Conservation (phyloP, 345 rosid species). For the Erucastrum elatum region DNA sequence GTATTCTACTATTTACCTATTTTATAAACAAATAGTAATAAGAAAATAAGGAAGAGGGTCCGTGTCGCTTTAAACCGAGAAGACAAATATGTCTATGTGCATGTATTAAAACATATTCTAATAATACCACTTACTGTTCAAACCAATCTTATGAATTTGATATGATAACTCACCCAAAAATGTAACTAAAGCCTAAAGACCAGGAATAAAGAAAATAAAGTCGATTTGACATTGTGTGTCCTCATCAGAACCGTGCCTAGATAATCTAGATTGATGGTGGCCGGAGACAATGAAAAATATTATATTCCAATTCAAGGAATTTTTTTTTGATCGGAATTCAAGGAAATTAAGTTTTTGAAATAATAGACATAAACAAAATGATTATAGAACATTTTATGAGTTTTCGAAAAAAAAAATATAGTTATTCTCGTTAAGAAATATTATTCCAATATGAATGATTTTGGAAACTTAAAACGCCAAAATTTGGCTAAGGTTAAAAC, state of each 20-base stretch:
- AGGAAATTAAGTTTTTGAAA: too few relatives aligned
- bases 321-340: too few relatives aligned
- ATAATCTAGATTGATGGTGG: too few relatives aligned
- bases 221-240: slow-evolving; percentile 34
- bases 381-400: too few relatives aligned
- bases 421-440: too few relatives aligned
- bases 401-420: too few relatives aligned
- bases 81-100: slow-evolving; percentile 30
- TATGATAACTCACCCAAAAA: slow-evolving; percentile 12
- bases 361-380: too few relatives aligned
- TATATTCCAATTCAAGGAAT: too few relatives aligned
- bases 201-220: slow-evolving; percentile 42
- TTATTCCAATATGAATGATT: too few relatives aligned
- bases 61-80: slow-evolving; percentile 33
- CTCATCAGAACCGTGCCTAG: background rate
- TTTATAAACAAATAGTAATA: background rate
- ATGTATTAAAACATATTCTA: slow-evolving; percentile 13
- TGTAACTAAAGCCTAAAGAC: slow-evolving; percentile 39
- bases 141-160: slow-evolving; percentile 18
- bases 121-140: slow-evolving; percentile 7
- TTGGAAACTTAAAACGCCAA: too few relatives aligned
- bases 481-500: too few relatives aligned
- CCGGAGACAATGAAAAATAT: too few relatives aligned
- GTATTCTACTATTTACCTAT: background rate
- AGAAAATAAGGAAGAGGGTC: slow-evolving; percentile 37